Evolutionary conservation across 257 asterid genomes (phyloP), one percentile per base, ranked within the genome.

Genomic region (Ehretia macrophylla): DNA sequence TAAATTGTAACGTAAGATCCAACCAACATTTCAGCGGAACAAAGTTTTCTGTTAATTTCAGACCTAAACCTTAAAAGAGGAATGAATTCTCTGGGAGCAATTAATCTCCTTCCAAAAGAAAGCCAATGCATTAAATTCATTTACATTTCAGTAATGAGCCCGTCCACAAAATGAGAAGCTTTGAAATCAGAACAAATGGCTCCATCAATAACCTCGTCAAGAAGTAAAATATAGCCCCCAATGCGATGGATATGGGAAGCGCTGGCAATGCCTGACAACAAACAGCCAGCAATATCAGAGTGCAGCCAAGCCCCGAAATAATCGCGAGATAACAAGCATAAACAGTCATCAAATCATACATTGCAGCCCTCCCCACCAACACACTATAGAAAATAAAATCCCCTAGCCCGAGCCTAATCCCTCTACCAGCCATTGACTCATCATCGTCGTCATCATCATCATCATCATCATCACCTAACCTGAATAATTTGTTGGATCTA

Each of bases 291-390:
- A 92, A 65, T 67, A 92, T 85, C 57, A 92, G 77, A 8, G 99
- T 92, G 60, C 99, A 92, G 19, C 95, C 99, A 13, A 92, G 83
- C 8, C 99, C 99, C 0, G 94, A 88, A 68, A 92, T 86, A 59
- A 92, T 86, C 16, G 97, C 99, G 4, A 92, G 97, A 79, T 92
- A 92, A 78, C 99, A 92, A 63, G 99, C 97, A 57, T 92, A 92
- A 32, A 92, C 99, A 0, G 96, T 92, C 99, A 92, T 82, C 74
- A 92, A 47, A 83, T 92, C 99, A 75, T 83, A 92, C 99, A 92
- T 86, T 11, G 99, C 97, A 0, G 99, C 99, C 77, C 99, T 78
- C 44, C 99, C 97, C 18, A 92, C 96, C 65, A 92, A 82, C 60
- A 92, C 99, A 4, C 99, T 92, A 11, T 86, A 92, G 75, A 92